These are phyloP conservation scores for Colletotrichum somersetense DNA, from an alignment of 2,329 filamentous ascomycete species.

Conservation along the genomic window DNA sequence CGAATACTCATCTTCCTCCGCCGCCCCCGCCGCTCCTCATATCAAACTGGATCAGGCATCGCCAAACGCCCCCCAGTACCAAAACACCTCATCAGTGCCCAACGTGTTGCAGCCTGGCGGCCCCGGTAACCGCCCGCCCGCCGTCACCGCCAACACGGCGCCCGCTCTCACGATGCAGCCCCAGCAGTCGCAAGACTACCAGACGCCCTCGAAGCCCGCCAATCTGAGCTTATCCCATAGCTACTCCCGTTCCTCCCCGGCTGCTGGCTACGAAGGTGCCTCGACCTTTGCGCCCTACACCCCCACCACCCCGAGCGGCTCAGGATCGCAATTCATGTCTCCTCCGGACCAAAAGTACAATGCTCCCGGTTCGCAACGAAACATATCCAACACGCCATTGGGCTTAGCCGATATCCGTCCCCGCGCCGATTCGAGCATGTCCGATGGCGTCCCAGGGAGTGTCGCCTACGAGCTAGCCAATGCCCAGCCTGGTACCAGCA, in stretches of 20 bases:
- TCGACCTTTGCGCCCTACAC: conserved; percentile 67
- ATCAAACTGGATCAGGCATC: conserved; percentile 64
- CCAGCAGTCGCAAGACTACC: conserved; percentile 63
- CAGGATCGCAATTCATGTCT: conserved; percentile 42
- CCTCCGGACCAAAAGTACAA: conserved; percentile 63
- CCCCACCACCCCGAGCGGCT: conserved; percentile 73
- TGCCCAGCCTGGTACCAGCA: conserved; percentile 81
- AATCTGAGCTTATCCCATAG: conserved; percentile 75
- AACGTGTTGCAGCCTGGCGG: conserved; percentile 70
- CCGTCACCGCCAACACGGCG: conserved; percentile 59
- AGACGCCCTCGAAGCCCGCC: conserved; percentile 74
- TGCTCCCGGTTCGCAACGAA: conserved; percentile 69
- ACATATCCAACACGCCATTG: conserved; percentile 85
- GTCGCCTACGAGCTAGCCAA: conserved; percentile 75
- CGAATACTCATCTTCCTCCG: conserved; percentile 55
- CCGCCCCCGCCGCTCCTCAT: conserved; percentile 56
- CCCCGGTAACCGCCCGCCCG: conserved; percentile 50
- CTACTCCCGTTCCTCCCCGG: conserved; percentile 89
- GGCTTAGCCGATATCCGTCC: conserved; percentile 93
- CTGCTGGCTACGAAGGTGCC: conserved; percentile 67
- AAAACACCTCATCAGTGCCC: conserved; percentile 61
- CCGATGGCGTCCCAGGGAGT: conserved; percentile 75
- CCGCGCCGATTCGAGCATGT: conserved; percentile 83
- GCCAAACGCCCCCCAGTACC: conserved; percentile 56
- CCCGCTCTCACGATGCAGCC: conserved; percentile 62